These are phyloP conservation scores for Syzygium oleosum DNA, from an alignment of 345 rosid genomes.

Conservation along the genomic window DNA sequence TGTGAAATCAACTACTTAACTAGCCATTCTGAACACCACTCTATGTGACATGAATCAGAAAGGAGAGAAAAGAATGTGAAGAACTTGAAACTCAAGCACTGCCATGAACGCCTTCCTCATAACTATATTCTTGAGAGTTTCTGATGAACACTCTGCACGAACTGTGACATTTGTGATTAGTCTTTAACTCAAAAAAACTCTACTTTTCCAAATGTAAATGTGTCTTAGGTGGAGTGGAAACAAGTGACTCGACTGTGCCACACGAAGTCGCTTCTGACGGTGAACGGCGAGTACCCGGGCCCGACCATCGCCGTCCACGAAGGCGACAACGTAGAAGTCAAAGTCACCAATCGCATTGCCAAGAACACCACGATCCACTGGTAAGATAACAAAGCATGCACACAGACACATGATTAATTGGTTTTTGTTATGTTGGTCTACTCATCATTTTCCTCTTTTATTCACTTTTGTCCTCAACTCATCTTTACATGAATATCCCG, in stretches of 20 bases:
- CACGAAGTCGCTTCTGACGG: constrained; percentile 47
- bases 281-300: constrained; percentile 61
- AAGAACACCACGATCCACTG: constrained; percentile 55
- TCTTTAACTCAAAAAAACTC: not conserved
- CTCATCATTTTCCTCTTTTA: not conserved
- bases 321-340: constrained; percentile 54
- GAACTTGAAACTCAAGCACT: not conserved
- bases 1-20: not conserved
- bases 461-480: not conserved
- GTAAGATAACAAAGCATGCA: constrained; percentile 15
- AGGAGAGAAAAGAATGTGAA: not conserved
- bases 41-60: not conserved
- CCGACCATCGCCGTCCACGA: constrained; percentile 56
- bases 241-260: constrained; percentile 47
- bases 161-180: not conserved
- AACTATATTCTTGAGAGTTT: not conserved
- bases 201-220: not conserved
- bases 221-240: constrained; percentile 39
- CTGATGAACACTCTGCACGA: no score
- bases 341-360: constrained; percentile 39
- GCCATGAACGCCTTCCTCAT: not conserved
- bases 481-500: not conserved
- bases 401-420: not conserved
- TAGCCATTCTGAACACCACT: not conserved
- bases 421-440: not conserved